Base-by-base conservation (phyloP, 176 grass and related monocot genomes). In the Cenchrus fungigraminus region DNA sequence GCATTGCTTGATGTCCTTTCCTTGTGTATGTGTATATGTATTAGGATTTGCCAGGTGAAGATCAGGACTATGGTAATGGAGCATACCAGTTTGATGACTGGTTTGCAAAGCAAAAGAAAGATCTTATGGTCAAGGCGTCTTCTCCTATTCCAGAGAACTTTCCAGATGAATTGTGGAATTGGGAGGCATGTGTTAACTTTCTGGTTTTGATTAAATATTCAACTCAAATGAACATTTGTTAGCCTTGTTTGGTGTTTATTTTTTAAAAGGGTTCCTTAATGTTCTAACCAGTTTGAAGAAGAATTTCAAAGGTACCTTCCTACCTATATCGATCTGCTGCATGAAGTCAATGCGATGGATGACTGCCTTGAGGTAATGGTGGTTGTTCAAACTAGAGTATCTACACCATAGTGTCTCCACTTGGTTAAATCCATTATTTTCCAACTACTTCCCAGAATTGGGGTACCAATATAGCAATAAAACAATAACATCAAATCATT, bases 271-370 rank as follows among this genome's bases (percentile, higher is more conserved):
- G 31, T 32, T 32, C 13, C 61, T 63, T 62, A 34, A 60, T 77
- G 76, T 64, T 22, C 12, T 22, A 63, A 46, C 2, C 76, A 78
- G 76, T 72, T 60, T 19, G 67, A 82, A 72, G 80, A 82, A 46
- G 67, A 82, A 72, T 71, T 82, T 82, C 80, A 71, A 12, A 71
- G 40, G 56, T 60, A 71, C 22, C 80, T 82, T 70, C 20, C 52
- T 31, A 34, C 20, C 65, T 82, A 82, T 59, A 44, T 71, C 20
- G 66, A 82, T 44, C 43, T 82, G 66, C 56, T 82, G 67, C 37
- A 59, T 31, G 52, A 71, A 82, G 80, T 71, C 20, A 68, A 71
- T 71, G 55, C 53, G 9, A 82, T 82, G 37, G 80, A 59, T 82
- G 14, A 19, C 13, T 60, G 31, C 34, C 12, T 46, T 5, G 40